phyloP scores from a whole-genome alignment of 352 stramenopile species.

The Paralagenidium karlingii region DNA sequence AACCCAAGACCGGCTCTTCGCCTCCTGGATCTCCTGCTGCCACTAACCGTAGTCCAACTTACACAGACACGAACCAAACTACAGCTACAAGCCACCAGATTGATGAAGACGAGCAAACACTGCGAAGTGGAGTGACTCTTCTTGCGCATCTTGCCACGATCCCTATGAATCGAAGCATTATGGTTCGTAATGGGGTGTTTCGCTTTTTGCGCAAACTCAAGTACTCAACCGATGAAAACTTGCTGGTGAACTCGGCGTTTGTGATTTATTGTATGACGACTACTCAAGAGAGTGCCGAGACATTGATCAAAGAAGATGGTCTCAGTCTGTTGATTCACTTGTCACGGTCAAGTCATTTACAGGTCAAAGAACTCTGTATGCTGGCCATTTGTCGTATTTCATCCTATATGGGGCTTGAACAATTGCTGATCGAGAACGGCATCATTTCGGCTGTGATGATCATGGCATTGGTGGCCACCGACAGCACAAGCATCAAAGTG shows the following conservation, averaged over 20 bases:
- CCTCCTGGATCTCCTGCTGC: too few species aligned
- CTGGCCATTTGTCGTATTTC: conserved; percentile 55
- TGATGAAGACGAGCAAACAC: too few species aligned
- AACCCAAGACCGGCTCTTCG: too few species aligned
- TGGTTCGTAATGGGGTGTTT: conserved; percentile 50
- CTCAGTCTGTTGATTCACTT: conserved; percentile 65
- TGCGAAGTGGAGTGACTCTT: conserved; percentile 41
- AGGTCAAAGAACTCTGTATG: conserved; percentile 58
- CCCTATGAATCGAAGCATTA: conserved; percentile 30
- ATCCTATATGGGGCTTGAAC: conserved; percentile 43
- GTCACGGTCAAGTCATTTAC: conserved; percentile 25
- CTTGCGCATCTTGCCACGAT: conserved; percentile 45
- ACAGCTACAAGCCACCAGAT: too few species aligned
- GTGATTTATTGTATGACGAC: conserved; percentile 53
- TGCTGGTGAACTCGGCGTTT: conserved; percentile 55
- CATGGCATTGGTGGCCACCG: conserved; percentile 51
- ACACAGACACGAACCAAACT: too few species aligned
- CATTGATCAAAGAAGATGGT: conserved; percentile 52
- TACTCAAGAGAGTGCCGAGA: conserved; percentile 53
- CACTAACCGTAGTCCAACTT: too few species aligned
- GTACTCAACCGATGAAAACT: conserved; percentile 25
- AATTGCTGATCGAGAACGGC: conserved; percentile 53
- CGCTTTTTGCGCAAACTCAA: conserved; percentile 38
- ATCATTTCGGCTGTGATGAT: conserved; percentile 58
- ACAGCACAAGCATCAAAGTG: conserved; percentile 45